These are phyloP conservation scores for Punctularia strigosozonata DNA, from an alignment of 768 basidiomycete species.

Conservation along the genomic window DNA sequence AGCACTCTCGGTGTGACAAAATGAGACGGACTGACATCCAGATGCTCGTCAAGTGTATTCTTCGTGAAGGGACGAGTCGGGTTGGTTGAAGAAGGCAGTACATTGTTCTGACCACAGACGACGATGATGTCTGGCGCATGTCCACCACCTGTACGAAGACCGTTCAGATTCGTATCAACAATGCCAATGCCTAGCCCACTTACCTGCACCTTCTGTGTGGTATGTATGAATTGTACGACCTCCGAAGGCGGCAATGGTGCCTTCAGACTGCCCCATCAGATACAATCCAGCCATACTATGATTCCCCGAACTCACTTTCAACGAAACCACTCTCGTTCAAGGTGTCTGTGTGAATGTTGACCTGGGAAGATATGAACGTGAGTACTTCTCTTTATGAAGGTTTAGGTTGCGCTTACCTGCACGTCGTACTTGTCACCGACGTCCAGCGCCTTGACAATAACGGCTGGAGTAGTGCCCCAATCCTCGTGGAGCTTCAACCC, in stretches of 20 bases:
- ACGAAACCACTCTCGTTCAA: conserved; percentile 97
- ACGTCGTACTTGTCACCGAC: conserved; percentile 90
- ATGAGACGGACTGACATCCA: conserved; percentile 54
- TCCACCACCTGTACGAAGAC: conserved; percentile 52
- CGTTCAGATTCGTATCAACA: conserved; percentile 1
- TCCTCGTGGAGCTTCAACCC: conserved; percentile 97
- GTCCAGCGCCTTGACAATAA: conserved; percentile 65
- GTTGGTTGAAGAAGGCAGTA: conserved; percentile 93
- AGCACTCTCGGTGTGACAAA: conserved; percentile 1
- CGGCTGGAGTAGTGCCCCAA: conserved; percentile 86
- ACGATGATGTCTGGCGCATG: conserved; percentile 98
- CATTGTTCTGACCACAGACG: conserved; percentile 84
- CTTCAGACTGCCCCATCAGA: conserved; percentile 25
- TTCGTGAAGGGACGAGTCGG: conserved; percentile 86
- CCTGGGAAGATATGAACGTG: conserved; percentile 25
- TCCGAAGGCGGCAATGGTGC: conserved; percentile 83
- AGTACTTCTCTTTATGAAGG: too few relatives aligned
- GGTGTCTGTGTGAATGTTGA: conserved; percentile 96
- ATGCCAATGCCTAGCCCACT: conserved; percentile 1
- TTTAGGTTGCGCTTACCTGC: conserved; percentile 40
- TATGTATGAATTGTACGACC: conserved; percentile 93
- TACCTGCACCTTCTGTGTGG: conserved; percentile 91
- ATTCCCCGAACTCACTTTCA: conserved; percentile 48
- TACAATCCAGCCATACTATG: neutral
- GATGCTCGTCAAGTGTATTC: conserved; percentile 94